Percentiles rank a stretch among this genome's conserved stretches.
These are phyloP conservation scores for Carex kokanica DNA, from an alignment of 176 grass and related monocot species.

Conservation along the genomic window DNA sequence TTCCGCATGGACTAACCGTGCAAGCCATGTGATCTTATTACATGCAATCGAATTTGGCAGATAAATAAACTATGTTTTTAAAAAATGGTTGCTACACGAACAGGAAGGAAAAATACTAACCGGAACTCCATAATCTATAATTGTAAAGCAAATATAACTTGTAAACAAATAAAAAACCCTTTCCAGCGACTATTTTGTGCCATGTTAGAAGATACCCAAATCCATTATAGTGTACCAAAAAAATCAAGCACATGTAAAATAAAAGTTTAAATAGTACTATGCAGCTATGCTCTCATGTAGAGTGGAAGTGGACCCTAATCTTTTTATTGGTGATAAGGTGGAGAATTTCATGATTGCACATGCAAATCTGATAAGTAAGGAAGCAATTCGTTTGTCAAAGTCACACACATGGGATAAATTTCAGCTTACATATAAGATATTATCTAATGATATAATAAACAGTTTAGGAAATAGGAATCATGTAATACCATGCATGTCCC, in stretches of 20 bases:
- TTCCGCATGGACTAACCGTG: no score
- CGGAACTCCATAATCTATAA: no score
- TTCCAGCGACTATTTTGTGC: neutral
- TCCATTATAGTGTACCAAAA: neutral
- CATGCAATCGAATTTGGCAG: no score
- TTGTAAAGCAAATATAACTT: neutral
- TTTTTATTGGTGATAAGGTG: neutral
- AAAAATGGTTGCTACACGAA: no score
- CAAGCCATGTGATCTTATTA: no score
- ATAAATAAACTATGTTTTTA: no score
- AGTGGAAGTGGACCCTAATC: neutral
- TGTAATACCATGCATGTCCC: neutral
- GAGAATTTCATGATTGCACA: neutral
- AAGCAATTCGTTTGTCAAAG: neutral
- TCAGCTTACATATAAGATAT: neutral
- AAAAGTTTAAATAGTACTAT: neutral
- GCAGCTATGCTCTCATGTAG: neutral
- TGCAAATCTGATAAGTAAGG: conserved; percentile 16
- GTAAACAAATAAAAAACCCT: neutral
- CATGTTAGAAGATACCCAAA: neutral
- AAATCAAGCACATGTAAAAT: neutral
- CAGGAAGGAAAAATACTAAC: no score
- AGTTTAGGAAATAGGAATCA: neutral
- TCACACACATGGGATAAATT: conserved; percentile 19
- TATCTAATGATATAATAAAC: neutral